These are phyloP conservation scores for Phytopythium montanum DNA, from an alignment of 352 stramenopile genomes.

Conservation along the genomic window DNA sequence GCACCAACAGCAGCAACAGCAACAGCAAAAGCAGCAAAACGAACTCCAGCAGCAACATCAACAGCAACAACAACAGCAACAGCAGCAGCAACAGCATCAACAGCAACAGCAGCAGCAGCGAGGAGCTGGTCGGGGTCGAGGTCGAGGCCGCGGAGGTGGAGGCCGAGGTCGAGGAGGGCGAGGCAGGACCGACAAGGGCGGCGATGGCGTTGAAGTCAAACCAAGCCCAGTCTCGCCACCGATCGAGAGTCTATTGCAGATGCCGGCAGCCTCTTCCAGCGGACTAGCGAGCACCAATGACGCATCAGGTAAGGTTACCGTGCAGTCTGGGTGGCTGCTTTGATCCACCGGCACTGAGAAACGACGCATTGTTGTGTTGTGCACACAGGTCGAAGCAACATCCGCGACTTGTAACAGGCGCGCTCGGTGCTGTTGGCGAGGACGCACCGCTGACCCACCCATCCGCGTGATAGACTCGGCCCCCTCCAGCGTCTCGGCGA, in stretches of 20 bases:
- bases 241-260: constrained; percentile 31
- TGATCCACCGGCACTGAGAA: not conserved
- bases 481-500: not conserved
- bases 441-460: not conserved
- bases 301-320: constrained; percentile 3
- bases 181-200: constrained; percentile 20
- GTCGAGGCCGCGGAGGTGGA: constrained; percentile 5
- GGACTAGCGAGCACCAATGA: constrained; percentile 6
- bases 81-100: constrained; percentile 16
- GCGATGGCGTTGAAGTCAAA: constrained; percentile 23
- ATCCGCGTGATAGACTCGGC: not conserved
- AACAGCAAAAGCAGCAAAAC: constrained; percentile 14
- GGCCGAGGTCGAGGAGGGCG: constrained; percentile 12
- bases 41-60: constrained; percentile 20
- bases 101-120: constrained; percentile 14
- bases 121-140: constrained; percentile 6
- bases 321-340: not conserved
- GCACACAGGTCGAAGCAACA: not conserved
- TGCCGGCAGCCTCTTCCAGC: constrained; percentile 12
- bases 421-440: not conserved
- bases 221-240: constrained; percentile 18
- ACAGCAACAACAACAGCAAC: constrained; percentile 18
- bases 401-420: not conserved
- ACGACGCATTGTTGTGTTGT: not conserved
- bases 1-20: constrained; percentile 24